Base-by-base conservation (phyloP, 331 rosid genomes). In the Acacia pycnantha region DNA sequence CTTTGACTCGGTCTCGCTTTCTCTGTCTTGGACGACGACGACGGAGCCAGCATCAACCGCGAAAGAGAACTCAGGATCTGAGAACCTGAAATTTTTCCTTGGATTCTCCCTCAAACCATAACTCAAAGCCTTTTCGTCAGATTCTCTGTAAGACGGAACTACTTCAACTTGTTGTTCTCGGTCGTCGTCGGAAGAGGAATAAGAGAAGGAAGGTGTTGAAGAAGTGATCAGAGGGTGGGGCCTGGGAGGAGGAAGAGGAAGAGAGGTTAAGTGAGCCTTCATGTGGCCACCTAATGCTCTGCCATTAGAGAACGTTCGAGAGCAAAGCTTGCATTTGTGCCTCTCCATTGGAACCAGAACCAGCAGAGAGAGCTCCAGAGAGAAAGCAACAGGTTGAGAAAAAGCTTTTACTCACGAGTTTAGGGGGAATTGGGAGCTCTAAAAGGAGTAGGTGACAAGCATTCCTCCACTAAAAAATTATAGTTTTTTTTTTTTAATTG, bases 271-370 rank as follows among this genome's bases (percentile, higher is more conserved):
- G 82, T 94, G 98, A 56, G 91, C 91, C 84, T 92, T 92, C 97
- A 92, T 92, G 87, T 92, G 97, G 53, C 95, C 95, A 78, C 97
- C 98, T 19, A 92, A 82, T n/a, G 97, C 97, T 90, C 89, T 89
- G 82, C 95, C 97, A 90, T 89, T 92, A 59, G 83, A 31, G 81
- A 94, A 94, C 11, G 76, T 48, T 33, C 90, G 85, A 0, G 85
- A 81, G 84, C 98, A 94, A 40, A 94, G 95, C 89, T 89, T 94
- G 91, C 98, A 94, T 88, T 83, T 88, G 92, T 92, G 95, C 81
- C 83, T 89, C 85, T 89, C 97, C 97, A 92, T 94, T 67, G 82
- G 66, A 61, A 50, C 54, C 73, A 56, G 66, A 61, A 50, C 54
- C 73, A 56, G 41, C 58, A 51, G 58, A 54, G 62, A 37, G 41